Conservation (phyloP, 2,329 filamentous ascomycete genomes). For the Aulographum hederae region DNA sequence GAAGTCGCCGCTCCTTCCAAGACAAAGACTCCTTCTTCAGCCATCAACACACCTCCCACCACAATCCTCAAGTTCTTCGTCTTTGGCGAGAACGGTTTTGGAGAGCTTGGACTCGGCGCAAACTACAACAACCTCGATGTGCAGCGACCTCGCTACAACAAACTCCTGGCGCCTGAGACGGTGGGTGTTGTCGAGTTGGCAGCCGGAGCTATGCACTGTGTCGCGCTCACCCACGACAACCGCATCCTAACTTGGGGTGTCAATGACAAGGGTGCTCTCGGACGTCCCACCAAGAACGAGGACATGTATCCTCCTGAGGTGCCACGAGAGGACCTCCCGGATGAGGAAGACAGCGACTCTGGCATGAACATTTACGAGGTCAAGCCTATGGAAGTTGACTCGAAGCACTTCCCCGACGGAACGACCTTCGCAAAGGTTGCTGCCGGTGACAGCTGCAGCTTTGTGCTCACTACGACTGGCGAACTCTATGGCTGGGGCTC, state of each 20-base stretch:
- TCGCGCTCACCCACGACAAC: conserved; percentile 62
- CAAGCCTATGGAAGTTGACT: conserved; percentile 41
- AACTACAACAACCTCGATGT: conserved; percentile 51
- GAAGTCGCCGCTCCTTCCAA: conserved; percentile 2
- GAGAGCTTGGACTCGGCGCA: conserved; percentile 62
- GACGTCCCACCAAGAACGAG: conserved; percentile 48
- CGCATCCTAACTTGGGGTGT: conserved; percentile 76
- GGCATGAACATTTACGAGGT: conserved; percentile 56
- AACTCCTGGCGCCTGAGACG: conserved; percentile 33
- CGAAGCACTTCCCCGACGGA: conserved; percentile 37
- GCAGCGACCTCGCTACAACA: conserved; percentile 54
- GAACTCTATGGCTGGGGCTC: conserved; percentile 72
- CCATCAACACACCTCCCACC: conserved; percentile 45
- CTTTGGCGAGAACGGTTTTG: conserved; percentile 63
- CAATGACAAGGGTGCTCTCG: conserved; percentile 68
- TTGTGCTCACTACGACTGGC: conserved; percentile 58
- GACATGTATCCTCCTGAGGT: too few species aligned
- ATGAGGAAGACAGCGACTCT: conserved; percentile 37
- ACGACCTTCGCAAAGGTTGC: conserved; percentile 49
- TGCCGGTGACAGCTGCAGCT: conserved; percentile 57
- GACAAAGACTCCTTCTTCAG: conserved; percentile 6
- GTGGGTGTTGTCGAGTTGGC: conserved; percentile 58
- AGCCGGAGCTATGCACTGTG: conserved; percentile 66
- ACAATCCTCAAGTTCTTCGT: conserved; percentile 55
- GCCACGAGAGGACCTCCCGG: conserved; percentile 27